A percentile compares a stretch with the other conserved stretches of the same genome.
Evolutionary conservation across 192 early-diverging fungal genomes (phyloP).

Genomic region (Coemansia sp.): DNA sequence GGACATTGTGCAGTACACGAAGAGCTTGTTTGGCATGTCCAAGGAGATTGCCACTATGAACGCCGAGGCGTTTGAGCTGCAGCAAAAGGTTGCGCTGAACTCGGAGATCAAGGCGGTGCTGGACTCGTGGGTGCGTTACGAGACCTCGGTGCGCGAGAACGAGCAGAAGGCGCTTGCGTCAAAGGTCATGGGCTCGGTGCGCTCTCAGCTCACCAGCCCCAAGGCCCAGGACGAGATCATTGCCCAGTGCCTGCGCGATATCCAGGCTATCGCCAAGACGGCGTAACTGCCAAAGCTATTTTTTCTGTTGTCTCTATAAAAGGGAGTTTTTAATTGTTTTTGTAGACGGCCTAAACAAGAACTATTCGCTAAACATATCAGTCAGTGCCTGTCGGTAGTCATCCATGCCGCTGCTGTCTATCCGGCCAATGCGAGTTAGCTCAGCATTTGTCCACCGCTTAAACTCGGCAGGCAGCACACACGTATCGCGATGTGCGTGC

Average conservation of each 20-base stretch:
- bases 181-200: constrained; percentile 75
- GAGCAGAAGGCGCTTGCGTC: constrained; percentile 88
- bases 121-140: constrained; percentile 98
- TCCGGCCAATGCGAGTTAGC: constrained; percentile 7
- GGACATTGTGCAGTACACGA: constrained; percentile 91
- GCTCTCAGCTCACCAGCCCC: constrained; percentile 46
- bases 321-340: too few relatives aligned
- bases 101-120: constrained; percentile 83
- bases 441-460: constrained; percentile 23
- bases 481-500: constrained; percentile 15
- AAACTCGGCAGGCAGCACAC: constrained; percentile 14
- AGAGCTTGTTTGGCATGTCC: constrained; percentile 90
- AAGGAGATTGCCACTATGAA: constrained; percentile 93
- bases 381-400: constrained; percentile 37
- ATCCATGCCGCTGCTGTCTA: constrained; percentile 7
- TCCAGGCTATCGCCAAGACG: constrained; percentile 50
- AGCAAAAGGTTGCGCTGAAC: constrained; percentile 84
- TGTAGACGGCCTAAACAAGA: neutral
- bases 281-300: constrained; percentile 13
- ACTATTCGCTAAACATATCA: constrained; percentile 10
- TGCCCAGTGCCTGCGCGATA: constrained; percentile 54
- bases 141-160: constrained; percentile 86
- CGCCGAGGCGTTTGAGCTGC: constrained; percentile 90
- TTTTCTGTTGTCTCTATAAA: too few relatives aligned
- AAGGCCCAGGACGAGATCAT: constrained; percentile 55